Evolutionary conservation across 768 basidiomycete species (phyloP).

Genomic region (Fistulinella prunicolor): DNA sequence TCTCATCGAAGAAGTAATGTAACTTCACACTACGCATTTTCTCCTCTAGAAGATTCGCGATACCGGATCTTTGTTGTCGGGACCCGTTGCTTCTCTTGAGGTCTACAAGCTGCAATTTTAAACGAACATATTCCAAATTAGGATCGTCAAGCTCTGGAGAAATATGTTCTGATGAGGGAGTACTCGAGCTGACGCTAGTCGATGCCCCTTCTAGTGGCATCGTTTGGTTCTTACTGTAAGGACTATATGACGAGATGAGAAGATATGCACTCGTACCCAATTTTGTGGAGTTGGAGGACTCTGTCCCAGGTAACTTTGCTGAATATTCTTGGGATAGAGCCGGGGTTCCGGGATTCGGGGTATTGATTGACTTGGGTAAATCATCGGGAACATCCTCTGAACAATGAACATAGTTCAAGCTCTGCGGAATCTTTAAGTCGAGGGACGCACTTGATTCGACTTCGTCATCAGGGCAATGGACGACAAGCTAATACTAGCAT

Average conservation of each 20-base stretch:
- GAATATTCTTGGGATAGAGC: not conserved
- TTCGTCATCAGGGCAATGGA: conserved; percentile 62
- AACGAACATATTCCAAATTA: conserved; percentile 56
- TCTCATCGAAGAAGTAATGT: conserved; percentile 70
- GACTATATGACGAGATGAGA: conserved; percentile 38
- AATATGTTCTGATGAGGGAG: conserved; percentile 27
- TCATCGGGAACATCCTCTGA: conserved; percentile 16
- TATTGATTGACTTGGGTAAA: conserved; percentile 3
- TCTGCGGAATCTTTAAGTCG: not conserved
- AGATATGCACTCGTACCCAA: conserved; percentile 41
- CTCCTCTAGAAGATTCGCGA: conserved; percentile 40
- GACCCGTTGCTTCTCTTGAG: conserved; percentile 37
- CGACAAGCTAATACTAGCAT: conserved; percentile 48
- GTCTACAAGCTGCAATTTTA: conserved; percentile 56
- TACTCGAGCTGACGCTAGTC: conserved; percentile 7
- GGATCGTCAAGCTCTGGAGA: conserved; percentile 51
- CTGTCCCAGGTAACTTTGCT: not conserved
- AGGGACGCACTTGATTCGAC: conserved; percentile 36
- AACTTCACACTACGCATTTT: conserved; percentile 47
- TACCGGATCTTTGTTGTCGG: conserved; percentile 23
- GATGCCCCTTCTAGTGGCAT: conserved; percentile 2
- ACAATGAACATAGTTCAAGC: conserved; percentile 1
- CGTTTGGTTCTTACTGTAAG: not conserved
- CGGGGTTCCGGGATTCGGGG: conserved; percentile 2
- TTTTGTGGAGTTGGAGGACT: conserved; percentile 16